phyloP scores from a whole-genome alignment of 2,329 filamentous ascomycete species.

The Pestalotiopsis sp. region DNA sequence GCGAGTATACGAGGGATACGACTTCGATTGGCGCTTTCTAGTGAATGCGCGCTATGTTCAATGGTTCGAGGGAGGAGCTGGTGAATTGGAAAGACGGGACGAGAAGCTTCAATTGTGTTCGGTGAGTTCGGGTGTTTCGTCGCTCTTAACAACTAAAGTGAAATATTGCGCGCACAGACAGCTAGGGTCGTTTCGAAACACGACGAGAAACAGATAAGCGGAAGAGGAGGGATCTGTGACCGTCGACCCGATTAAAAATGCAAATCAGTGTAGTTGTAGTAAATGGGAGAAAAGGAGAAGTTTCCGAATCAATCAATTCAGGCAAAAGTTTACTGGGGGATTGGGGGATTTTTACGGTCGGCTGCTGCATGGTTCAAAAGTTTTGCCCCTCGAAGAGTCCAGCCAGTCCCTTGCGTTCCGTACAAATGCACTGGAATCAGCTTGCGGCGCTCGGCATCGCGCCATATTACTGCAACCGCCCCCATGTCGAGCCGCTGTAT shows the following conservation, averaged over 20 bases:
- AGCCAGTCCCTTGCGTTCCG: background rate
- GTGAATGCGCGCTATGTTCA: background rate
- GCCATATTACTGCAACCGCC: background rate
- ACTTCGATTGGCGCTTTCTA: background rate
- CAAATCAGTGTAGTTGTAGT: background rate
- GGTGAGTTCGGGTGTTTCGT: background rate
- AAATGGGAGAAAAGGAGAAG: background rate
- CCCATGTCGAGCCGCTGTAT: background rate
- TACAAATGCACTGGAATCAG: background rate
- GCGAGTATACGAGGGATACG: background rate
- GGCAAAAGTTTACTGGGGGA: background rate
- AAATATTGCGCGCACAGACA: background rate
- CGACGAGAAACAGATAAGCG: background rate
- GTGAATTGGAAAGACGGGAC: background rate
- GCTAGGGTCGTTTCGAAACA: background rate
- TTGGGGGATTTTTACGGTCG: background rate
- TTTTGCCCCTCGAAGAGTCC: slow-evolving; percentile 1
- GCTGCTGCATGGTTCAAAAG: background rate
- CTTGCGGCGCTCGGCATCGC: slow-evolving; percentile 3
- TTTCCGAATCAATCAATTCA: background rate
- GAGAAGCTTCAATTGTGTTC: background rate
- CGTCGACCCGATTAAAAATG: background rate
- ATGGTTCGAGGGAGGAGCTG: background rate
- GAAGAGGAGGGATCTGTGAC: background rate
- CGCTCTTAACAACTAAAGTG: background rate